Percentiles rank a stretch among this genome's conserved stretches.
Conservation (phyloP, 2,329 filamentous ascomycete species). For the Beauveria sp. region DNA sequence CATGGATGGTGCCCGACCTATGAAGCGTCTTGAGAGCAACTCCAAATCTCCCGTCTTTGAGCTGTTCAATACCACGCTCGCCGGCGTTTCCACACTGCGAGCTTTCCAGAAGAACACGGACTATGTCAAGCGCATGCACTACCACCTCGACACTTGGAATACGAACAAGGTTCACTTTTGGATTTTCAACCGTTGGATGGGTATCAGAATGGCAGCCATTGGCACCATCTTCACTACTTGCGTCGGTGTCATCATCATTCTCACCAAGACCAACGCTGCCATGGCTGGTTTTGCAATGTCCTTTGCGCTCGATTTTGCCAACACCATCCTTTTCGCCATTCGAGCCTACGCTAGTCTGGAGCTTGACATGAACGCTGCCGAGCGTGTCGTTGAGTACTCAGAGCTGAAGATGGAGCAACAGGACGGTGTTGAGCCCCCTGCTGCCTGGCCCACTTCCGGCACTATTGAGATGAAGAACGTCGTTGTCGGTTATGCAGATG, state of each 20-base stretch:
- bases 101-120: constrained; percentile 61
- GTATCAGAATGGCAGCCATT: constrained; percentile 61
- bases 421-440: constrained; percentile 53
- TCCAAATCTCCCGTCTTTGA: constrained; percentile 75
- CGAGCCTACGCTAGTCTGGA: constrained; percentile 64
- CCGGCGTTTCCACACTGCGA: constrained; percentile 67
- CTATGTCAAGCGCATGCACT: constrained; percentile 64
- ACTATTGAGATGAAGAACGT: constrained; percentile 66
- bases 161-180: constrained; percentile 60
- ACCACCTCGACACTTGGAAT: constrained; percentile 59
- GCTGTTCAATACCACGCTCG: constrained; percentile 65
- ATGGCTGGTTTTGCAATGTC: constrained; percentile 68
- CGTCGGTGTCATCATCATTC: constrained; percentile 57
- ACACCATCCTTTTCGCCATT: constrained; percentile 57
- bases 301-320: constrained; percentile 64
- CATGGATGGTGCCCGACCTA: constrained; percentile 62
- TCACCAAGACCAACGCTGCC: constrained; percentile 54
- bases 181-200: constrained; percentile 72
- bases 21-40: constrained; percentile 70
- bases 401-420: constrained; percentile 60
- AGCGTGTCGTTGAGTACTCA: constrained; percentile 69
- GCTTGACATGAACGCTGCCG: constrained; percentile 70
- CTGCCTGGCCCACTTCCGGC: constrained; percentile 69
- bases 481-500: constrained; percentile 63
- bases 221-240: constrained; percentile 61